phyloP scores from a whole-genome alignment of 805 yeast species.

The Millerozyma acaciae region DNA sequence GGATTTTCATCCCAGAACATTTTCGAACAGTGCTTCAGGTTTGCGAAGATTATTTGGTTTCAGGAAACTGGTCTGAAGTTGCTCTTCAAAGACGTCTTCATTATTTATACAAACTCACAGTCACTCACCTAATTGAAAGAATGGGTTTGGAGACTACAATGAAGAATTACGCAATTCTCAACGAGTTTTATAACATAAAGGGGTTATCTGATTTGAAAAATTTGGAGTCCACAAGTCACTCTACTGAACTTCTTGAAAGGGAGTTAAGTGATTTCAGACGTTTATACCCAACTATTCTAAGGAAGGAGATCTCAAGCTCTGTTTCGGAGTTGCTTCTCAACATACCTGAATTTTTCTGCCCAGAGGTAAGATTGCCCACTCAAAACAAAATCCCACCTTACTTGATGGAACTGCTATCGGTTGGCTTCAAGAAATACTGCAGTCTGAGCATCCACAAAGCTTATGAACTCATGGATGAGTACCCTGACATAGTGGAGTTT shows the following conservation, averaged over 20 bases:
- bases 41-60: conserved; percentile 28
- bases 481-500: conserved; percentile 31
- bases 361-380: conserved; percentile 23
- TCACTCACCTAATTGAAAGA: conserved; percentile 15
- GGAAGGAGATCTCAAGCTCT: background rate
- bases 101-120: conserved; percentile 24
- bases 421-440: conserved; percentile 14
- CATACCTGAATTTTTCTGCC: conserved; percentile 27
- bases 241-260: conserved; percentile 9
- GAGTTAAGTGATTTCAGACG: conserved; percentile 10
- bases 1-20: conserved; percentile 1
- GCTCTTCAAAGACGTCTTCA: conserved; percentile 17
- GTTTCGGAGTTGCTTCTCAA: conserved; percentile 13
- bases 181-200: conserved; percentile 23
- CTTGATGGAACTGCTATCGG: conserved; percentile 15
- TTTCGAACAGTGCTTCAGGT: conserved; percentile 15
- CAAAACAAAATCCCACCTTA: conserved; percentile 19
- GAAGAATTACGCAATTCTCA: conserved; percentile 18
- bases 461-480: conserved; percentile 28
- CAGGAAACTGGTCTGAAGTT: conserved; percentile 29
- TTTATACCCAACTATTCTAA: background rate
- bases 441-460: conserved; percentile 16
- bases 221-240: conserved; percentile 10
- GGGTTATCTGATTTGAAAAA: conserved; percentile 10
- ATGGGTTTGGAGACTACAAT: conserved; percentile 11